Conservation (phyloP, 345 rosid genomes). For the Rhodamnia argentea region DNA sequence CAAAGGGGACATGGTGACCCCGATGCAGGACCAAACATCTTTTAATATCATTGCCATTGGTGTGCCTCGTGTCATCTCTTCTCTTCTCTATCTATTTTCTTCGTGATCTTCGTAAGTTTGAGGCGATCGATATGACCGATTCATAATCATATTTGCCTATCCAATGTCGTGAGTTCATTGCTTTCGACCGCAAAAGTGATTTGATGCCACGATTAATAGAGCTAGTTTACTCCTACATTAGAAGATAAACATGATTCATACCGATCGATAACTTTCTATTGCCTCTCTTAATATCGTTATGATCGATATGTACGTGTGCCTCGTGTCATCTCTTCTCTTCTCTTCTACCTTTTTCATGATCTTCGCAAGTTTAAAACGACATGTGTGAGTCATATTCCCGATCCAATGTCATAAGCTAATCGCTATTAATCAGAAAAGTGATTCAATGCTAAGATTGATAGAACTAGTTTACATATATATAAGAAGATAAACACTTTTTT, state of each 20-base stretch:
- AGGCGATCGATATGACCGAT: too few species aligned
- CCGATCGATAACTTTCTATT: background rate
- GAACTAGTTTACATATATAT: background rate
- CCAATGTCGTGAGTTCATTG: background rate
- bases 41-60: slow-evolving; percentile 8
- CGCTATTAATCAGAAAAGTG: too few species aligned
- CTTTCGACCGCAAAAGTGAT: too few species aligned
- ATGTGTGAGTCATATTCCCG: too few species aligned
- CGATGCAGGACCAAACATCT: background rate
- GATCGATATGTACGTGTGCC: slow-evolving; percentile 7
- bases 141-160: background rate
- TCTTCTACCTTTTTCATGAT: background rate
- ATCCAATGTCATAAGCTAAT: too few species aligned
- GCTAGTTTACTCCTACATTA: background rate
- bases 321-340: slow-evolving; percentile 7
- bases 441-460: too few species aligned
- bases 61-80: slow-evolving; percentile 12
- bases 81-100: background rate
- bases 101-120: background rate
- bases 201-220: background rate
- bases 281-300: background rate
- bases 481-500: background rate
- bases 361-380: too few species aligned
- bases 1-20: slow-evolving; percentile 7
- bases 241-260: background rate